These are phyloP conservation scores for Fusarium oligoseptatum DNA, from an alignment of 2,329 filamentous ascomycete genomes.

Conservation along the genomic window DNA sequence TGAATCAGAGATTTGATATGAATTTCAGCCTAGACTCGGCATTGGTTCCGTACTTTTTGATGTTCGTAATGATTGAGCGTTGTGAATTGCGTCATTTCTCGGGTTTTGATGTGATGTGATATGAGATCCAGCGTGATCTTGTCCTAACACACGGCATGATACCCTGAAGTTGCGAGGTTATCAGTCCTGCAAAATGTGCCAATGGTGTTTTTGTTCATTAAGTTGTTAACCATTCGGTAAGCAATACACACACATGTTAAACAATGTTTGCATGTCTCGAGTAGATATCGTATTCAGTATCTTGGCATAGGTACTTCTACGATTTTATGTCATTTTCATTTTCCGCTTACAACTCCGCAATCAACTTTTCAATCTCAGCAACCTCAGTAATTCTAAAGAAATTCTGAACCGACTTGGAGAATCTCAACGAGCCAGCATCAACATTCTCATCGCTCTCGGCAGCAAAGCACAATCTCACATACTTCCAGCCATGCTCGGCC, in stretches of 20 bases:
- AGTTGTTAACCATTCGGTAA: not conserved
- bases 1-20: slow-evolving; percentile 53
- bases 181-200: not conserved
- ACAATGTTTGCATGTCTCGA: not conserved
- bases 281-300: not conserved
- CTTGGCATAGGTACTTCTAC: not conserved
- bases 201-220: not conserved
- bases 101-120: slow-evolving; percentile 12
- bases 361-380: slow-evolving; percentile 73
- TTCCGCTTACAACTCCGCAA: slow-evolving; percentile 52
- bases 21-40: slow-evolving; percentile 43
- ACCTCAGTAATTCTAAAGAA: slow-evolving; percentile 84
- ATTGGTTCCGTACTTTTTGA: slow-evolving; percentile 27
- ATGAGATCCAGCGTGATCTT: not conserved
- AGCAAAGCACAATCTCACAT: slow-evolving; percentile 86
- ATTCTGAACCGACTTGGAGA: slow-evolving; percentile 75
- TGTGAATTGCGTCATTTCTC: not conserved
- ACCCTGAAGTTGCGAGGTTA: not conserved
- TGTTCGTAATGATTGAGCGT: slow-evolving; percentile 5
- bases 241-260: not conserved
- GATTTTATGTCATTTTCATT: not conserved
- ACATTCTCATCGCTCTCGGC: slow-evolving; percentile 82
- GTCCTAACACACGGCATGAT: not conserved
- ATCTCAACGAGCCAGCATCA: slow-evolving; percentile 69
- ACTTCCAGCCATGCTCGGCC: slow-evolving; percentile 74